A percentile compares a stretch with the other conserved stretches of the same genome.
Conservation (phyloP, 2,329 filamentous ascomycete species). For the Aphanocladium album region DNA sequence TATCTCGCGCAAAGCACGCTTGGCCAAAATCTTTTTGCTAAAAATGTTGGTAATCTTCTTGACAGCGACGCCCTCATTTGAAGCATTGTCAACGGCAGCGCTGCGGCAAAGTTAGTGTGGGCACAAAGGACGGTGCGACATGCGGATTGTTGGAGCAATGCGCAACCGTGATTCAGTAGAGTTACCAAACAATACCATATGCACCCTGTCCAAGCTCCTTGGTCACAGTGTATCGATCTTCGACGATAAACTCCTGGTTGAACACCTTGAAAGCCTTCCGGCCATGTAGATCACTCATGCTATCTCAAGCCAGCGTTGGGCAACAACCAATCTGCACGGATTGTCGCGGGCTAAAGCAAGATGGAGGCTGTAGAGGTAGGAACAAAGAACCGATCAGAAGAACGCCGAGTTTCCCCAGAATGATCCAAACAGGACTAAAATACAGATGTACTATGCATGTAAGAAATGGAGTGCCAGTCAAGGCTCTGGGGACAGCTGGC, state of each 20-base stretch:
- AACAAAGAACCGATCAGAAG: too few relatives aligned
- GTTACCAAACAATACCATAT: conserved; percentile 60
- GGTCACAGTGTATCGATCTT: conserved; percentile 95
- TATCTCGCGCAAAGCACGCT: conserved; percentile 95
- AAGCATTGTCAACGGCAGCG: conserved; percentile 85
- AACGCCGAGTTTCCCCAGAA: too few relatives aligned
- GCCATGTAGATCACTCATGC: conserved; percentile 38
- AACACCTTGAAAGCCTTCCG: conserved; percentile 99
- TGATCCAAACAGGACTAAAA: too few relatives aligned
- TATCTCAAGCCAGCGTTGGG: conserved; percentile 1
- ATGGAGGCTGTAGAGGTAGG: neutral
- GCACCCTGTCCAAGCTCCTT: conserved; percentile 98
- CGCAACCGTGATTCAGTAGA: conserved; percentile 10
- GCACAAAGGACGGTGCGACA: too few relatives aligned
- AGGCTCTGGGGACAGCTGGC: too few relatives aligned
- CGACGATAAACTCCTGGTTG: conserved; percentile 98
- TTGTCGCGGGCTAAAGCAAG: neutral
- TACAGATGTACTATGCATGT: too few relatives aligned
- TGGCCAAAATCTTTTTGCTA: conserved; percentile 98
- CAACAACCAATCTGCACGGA: neutral
- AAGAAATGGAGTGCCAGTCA: too few relatives aligned
- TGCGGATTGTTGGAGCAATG: neutral
- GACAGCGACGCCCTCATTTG: conserved; percentile 89
- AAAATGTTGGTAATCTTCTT: conserved; percentile 99
- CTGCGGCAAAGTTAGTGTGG: conserved; percentile 39